phyloP scores from a whole-genome alignment of 176 grass and related monocot species.

The Pontederia paniculata region DNA sequence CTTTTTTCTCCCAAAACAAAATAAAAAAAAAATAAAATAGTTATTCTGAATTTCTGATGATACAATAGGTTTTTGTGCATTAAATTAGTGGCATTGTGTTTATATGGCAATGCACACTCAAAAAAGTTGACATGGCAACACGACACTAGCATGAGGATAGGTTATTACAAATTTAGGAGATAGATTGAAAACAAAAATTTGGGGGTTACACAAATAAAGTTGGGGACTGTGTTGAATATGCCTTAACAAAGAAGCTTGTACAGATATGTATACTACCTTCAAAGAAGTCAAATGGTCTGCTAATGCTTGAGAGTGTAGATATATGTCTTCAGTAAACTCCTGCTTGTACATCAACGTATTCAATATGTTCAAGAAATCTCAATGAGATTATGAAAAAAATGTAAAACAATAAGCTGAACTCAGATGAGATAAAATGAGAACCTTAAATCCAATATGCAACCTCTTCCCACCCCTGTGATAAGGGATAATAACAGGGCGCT shows the following conservation, averaged over 20 bases:
- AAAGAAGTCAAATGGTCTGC: slow-evolving; percentile 38
- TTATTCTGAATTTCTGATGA: too few species aligned
- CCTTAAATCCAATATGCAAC: slow-evolving; percentile 89
- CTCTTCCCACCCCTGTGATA: slow-evolving; percentile 96
- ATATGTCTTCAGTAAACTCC: slow-evolving; percentile 75
- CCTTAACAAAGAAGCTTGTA: slow-evolving; percentile 3
- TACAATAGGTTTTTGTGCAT: too few species aligned
- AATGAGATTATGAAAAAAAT: neutral
- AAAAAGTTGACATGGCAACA: too few species aligned
- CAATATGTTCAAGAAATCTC: neutral
- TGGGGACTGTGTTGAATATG: too few species aligned
- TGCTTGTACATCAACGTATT: slow-evolving; percentile 24
- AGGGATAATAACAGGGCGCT: slow-evolving; percentile 70
- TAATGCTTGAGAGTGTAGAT: slow-evolving; percentile 42
- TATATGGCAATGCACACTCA: too few species aligned
- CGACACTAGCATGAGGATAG: too few species aligned
- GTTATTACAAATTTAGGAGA: too few species aligned
- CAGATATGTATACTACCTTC: slow-evolving; percentile 33
- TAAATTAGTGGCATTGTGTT: too few species aligned
- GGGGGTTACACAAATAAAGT: too few species aligned
- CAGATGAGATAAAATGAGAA: neutral
- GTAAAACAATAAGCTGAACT: neutral
- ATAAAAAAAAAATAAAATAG: too few species aligned
- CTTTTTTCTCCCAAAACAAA: too few species aligned
- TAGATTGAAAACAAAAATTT: too few species aligned